Evolutionary conservation across 1,139 yeast species (phyloP), one percentile per base, ranked within the genome.

Genomic region (Pichia norvegensis): DNA sequence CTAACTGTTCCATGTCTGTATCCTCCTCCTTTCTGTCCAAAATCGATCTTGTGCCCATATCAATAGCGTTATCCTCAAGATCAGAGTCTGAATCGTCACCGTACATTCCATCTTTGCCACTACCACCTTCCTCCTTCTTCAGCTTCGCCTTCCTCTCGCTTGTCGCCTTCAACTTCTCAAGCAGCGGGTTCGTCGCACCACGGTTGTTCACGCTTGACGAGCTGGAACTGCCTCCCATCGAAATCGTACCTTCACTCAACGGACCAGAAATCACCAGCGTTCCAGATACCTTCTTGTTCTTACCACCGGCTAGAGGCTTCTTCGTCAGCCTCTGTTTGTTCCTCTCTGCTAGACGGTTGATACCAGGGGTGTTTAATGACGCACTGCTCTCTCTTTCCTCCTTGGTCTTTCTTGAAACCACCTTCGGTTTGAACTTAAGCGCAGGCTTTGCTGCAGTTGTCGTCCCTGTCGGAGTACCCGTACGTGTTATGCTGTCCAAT

Each of bases 301-400:
- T 22, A 11, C 36, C 36, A 20, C 19, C 33, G 17, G 20, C 31
- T 11, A 33, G 19, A 3, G 33, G 36, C 8, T 45, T 45, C 3
- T 45, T 36, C 4, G 23, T 22, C n/a, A 41, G 29, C 16, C 36
- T 43, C 10, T 29, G 29, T n/a, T 31, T 43, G 19, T 41, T 46
- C 36, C 43, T 48, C 33, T 48, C 51, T 6, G 43, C 45, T 19
- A 49, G 45, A 36, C 67, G 50, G 39, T 51, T 56, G n/a, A 56
- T 45, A 16, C 62, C 60, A 1, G 61, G 60, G 2, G 53, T 56
- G 9, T 52, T 50, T 13, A 72, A 70, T 1, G 88, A 86, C 0
- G 88, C 88, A 36, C 79, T 78, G 39, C 82, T 79, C 27, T 79
- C 94, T 61, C 96, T 70, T 58, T 86, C 96, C 57, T 85, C 92